Evolutionary conservation across 1,284 basidiomycete genomes (phyloP).

Genomic region (Cutaneotrichosporon cavernicola): DNA sequence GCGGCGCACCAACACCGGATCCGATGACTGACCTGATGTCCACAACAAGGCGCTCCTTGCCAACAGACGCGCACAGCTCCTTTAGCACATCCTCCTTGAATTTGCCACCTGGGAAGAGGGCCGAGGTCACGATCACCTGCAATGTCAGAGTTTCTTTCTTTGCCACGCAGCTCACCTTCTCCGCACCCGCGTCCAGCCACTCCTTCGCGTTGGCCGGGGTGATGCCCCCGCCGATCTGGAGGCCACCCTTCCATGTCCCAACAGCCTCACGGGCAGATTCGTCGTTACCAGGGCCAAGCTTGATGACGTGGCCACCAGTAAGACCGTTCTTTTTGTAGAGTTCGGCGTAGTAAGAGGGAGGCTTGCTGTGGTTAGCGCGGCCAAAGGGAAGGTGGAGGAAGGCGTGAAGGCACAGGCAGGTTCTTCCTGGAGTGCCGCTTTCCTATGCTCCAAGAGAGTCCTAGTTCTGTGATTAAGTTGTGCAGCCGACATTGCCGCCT

Average conservation of each 20-base stretch:
- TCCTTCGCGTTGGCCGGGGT: conserved; percentile 71
- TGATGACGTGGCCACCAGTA: conserved; percentile 91
- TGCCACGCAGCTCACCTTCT: conserved; percentile 65
- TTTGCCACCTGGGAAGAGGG: conserved; percentile 77
- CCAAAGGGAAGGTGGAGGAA: background rate
- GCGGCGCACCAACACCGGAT: background rate
- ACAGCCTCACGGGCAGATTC: conserved; percentile 79
- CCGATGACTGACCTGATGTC: conserved; percentile 74
- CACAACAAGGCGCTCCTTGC: conserved; percentile 85
- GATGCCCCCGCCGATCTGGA: conserved; percentile 96
- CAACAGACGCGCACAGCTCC: conserved; percentile 65
- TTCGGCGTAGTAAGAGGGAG: conserved; percentile 74
- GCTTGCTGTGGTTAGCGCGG: conserved; percentile 60
- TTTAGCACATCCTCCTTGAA: conserved; percentile 76
- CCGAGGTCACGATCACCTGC: conserved; percentile 95
- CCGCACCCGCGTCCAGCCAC: conserved; percentile 87
- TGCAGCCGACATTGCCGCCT: too few species aligned
- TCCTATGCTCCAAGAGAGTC: too few species aligned
- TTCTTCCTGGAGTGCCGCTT: background rate
- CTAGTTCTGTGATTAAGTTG: too few species aligned
- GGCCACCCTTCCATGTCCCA: conserved; percentile 73
- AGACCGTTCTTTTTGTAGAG: conserved; percentile 73
- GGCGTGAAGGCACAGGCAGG: background rate
- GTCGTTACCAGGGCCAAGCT: conserved; percentile 86
- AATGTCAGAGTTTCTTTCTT: background rate